phyloP scores from a whole-genome alignment of 345 rosid species.

The Aegle marmelos region DNA sequence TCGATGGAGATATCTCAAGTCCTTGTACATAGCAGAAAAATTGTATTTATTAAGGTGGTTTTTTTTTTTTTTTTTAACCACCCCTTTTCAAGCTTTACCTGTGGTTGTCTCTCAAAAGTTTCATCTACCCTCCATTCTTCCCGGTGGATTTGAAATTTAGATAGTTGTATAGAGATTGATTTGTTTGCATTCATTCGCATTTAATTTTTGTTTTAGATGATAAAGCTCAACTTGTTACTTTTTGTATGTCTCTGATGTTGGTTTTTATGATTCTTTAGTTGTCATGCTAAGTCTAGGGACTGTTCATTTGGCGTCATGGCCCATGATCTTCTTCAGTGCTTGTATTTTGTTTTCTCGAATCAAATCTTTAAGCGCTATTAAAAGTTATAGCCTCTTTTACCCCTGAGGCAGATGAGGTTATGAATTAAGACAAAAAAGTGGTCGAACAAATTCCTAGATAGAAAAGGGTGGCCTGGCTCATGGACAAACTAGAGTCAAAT shows the following conservation, averaged over 20 bases:
- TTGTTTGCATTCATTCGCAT: neutral
- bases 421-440: neutral
- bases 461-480: too few relatives aligned
- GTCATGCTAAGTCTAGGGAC: too few relatives aligned
- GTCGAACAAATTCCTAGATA: accelerated
- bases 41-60: neutral
- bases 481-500: too few relatives aligned
- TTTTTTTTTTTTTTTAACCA: neutral
- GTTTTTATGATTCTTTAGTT: neutral
- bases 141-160: neutral
- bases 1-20: neutral
- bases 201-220: neutral
- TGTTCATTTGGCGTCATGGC: too few relatives aligned
- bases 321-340: neutral
- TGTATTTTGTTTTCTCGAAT: too few relatives aligned
- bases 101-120: neutral
- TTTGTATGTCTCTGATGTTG: neutral
- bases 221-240: neutral
- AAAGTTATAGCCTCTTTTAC: too few relatives aligned
- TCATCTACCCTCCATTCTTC: neutral
- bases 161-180: neutral
- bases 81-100: neutral
- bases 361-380: neutral
- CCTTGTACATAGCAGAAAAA: neutral
- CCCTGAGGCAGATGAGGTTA: neutral